These are phyloP conservation scores for Setaria italica DNA, from an alignment of 202 grass and related monocot species.

Conservation along the genomic window DNA sequence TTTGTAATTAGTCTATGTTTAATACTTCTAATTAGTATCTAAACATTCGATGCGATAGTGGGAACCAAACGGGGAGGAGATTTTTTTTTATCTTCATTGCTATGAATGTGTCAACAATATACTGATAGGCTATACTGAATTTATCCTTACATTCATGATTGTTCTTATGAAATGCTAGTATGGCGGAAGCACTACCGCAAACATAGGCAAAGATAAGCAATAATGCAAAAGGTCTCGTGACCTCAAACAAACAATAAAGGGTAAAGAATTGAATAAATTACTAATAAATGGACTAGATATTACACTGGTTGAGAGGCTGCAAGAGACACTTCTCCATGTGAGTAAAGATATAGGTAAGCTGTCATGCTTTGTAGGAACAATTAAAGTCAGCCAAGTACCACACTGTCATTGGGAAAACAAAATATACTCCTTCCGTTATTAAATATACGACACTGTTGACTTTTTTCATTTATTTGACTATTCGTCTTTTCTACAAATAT, in stretches of 20 bases:
- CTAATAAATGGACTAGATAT: slow-evolving; percentile 51
- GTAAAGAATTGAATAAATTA: slow-evolving; percentile 34
- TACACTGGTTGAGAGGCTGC: slow-evolving; percentile 96
- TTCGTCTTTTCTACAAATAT: no score
- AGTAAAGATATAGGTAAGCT: slow-evolving; percentile 92
- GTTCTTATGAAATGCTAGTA: background rate
- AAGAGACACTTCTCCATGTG: slow-evolving; percentile 88
- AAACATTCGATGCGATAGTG: no score
- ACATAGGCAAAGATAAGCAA: background rate
- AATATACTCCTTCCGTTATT: background rate
- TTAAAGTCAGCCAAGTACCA: slow-evolving; percentile 89
- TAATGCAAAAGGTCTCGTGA: background rate
- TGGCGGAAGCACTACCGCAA: background rate
- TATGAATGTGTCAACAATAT: background rate
- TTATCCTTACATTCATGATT: slow-evolving; percentile 1
- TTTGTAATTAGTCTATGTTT: no score
- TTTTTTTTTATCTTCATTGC: background rate
- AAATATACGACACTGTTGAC: no score
- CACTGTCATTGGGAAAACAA: slow-evolving; percentile 66
- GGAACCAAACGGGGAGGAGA: no score
- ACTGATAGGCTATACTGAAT: background rate
- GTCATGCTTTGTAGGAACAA: slow-evolving; percentile 98
- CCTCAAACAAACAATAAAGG: background rate
- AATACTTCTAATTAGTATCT: no score
- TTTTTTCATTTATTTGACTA: no score